phyloP scores from a whole-genome alignment of 2,329 filamentous ascomycete genomes.

The Pseudohalonectria lignicola region DNA sequence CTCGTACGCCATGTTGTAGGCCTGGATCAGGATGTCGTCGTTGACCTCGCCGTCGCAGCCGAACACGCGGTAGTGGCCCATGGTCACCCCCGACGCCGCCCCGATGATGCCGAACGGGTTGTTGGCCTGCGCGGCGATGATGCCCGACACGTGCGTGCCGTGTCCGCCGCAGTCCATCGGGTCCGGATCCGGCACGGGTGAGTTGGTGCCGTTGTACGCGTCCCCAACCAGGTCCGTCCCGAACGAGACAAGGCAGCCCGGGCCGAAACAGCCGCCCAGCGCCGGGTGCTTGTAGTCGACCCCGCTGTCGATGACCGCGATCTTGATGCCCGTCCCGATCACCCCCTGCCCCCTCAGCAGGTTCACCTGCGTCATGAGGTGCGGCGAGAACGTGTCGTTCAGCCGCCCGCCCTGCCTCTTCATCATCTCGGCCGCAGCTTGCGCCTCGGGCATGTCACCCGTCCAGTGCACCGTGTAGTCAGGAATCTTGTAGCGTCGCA shows the following conservation, averaged over 20 bases:
- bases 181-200: conserved; percentile 32
- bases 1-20: conserved; percentile 49
- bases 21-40: conserved; percentile 47
- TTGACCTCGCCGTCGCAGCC: conserved; percentile 38
- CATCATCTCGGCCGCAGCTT: conserved; percentile 8
- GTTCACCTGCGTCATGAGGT: conserved; percentile 46
- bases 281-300: conserved; percentile 53
- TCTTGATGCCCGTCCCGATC: conserved; percentile 38
- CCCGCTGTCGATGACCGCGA: conserved; percentile 43
- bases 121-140: conserved; percentile 46
- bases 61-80: conserved; percentile 47
- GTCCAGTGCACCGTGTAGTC: conserved; percentile 31
- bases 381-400: conserved; percentile 33
- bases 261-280: conserved; percentile 23
- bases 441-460: conserved; percentile 18
- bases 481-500: conserved; percentile 32
- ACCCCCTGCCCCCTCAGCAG: conserved; percentile 35
- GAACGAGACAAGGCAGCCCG: conserved; percentile 8
- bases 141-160: conserved; percentile 52
- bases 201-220: conserved; percentile 27
- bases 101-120: conserved; percentile 41
- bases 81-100: conserved; percentile 41
- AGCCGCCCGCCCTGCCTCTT: conserved; percentile 5
- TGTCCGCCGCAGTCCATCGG: conserved; percentile 48
- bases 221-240: conserved; percentile 9